These are phyloP conservation scores for Penicillium coprophilum DNA, from an alignment of 495 filamentous ascomycete genomes.

Conservation along the genomic window DNA sequence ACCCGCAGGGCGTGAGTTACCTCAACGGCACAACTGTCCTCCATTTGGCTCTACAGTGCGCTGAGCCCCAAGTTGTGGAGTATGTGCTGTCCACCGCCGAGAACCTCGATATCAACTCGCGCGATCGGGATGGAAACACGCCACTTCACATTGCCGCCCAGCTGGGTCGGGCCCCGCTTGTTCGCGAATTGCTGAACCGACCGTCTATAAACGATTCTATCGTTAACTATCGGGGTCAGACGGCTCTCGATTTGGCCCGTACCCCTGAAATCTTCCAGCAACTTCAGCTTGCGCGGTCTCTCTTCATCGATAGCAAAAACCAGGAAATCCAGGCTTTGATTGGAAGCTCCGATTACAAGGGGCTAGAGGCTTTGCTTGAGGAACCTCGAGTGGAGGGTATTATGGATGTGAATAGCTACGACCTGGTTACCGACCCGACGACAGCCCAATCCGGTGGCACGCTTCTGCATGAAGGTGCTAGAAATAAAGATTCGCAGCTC, in stretches of 20 bases:
- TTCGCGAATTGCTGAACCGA: constrained; percentile 75
- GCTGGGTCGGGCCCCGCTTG: constrained; percentile 74
- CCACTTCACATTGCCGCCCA: constrained; percentile 85
- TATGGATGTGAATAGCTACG: constrained; percentile 85
- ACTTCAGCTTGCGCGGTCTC: constrained; percentile 83
- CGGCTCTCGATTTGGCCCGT: constrained; percentile 83
- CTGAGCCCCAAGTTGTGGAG: constrained; percentile 93
- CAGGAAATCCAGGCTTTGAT: constrained; percentile 79
- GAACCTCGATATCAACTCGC: constrained; percentile 77
- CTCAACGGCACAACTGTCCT: constrained; percentile 84
- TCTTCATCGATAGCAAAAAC: constrained; percentile 85
- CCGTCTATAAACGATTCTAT: constrained; percentile 84
- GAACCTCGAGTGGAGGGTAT: constrained; percentile 81
- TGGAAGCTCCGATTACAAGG: constrained; percentile 67
- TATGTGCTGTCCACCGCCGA: constrained; percentile 75
- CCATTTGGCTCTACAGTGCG: constrained; percentile 95
- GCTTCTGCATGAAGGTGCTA: constrained; percentile 88
- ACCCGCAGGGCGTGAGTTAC: constrained; percentile 40
- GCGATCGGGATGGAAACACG: constrained; percentile 90
- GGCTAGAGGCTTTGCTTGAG: constrained; percentile 73
- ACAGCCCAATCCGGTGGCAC: constrained; percentile 80
- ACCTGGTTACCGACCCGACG: constrained; percentile 77
- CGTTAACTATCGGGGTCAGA: constrained; percentile 83
- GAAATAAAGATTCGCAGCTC: constrained; percentile 76
- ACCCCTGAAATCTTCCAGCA: constrained; percentile 94